Evolutionary conservation across 192 early-diverging fungal genomes (phyloP).

Genomic region (Bifiguratus adelaidae): DNA sequence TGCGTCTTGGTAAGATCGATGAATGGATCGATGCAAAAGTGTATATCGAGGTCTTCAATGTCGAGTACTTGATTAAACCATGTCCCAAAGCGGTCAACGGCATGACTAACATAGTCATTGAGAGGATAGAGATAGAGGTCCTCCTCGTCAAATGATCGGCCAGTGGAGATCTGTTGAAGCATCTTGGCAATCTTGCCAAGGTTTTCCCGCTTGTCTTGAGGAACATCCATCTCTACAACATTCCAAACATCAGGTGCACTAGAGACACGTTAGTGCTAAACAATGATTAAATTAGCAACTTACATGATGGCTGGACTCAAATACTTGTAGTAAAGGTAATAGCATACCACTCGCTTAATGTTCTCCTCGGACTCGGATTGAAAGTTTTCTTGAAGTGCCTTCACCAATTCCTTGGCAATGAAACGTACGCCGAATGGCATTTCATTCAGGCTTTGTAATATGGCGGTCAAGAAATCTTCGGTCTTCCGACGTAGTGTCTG

Average conservation of each 20-base stretch:
- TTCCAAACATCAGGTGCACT: slow-evolving; percentile 95
- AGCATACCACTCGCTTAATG: slow-evolving; percentile 83
- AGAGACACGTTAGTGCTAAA: not conserved
- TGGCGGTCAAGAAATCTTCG: slow-evolving; percentile 72
- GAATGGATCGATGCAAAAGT: slow-evolving; percentile 88
- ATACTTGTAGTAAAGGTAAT: slow-evolving; percentile 97
- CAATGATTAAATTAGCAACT: slow-evolving; percentile 13
- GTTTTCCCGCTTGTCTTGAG: slow-evolving; percentile 90
- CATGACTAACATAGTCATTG: slow-evolving; percentile 73
- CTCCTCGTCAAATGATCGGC: slow-evolving; percentile 60
- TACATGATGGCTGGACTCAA: slow-evolving; percentile 95
- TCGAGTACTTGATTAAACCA: slow-evolving; percentile 72
- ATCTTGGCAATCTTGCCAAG: slow-evolving; percentile 86
- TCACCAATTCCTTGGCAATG: slow-evolving; percentile 85
- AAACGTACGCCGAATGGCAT: slow-evolving; percentile 97
- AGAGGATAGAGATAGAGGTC: slow-evolving; percentile 63
- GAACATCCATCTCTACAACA: slow-evolving; percentile 79
- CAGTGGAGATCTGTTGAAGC: slow-evolving; percentile 91
- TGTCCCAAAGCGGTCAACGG: slow-evolving; percentile 64
- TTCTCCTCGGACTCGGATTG: slow-evolving; percentile 65
- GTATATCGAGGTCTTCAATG: slow-evolving; percentile 78
- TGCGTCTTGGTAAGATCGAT: slow-evolving; percentile 66
- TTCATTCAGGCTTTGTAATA: slow-evolving; percentile 60
- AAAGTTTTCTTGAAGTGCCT: slow-evolving; percentile 73
- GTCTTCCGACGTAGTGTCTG: slow-evolving; percentile 75